A percentile compares a stretch with the other conserved stretches of the same genome.
These are phyloP conservation scores for Candida verbasci DNA, from an alignment of 805 yeast species.

Conservation along the genomic window DNA sequence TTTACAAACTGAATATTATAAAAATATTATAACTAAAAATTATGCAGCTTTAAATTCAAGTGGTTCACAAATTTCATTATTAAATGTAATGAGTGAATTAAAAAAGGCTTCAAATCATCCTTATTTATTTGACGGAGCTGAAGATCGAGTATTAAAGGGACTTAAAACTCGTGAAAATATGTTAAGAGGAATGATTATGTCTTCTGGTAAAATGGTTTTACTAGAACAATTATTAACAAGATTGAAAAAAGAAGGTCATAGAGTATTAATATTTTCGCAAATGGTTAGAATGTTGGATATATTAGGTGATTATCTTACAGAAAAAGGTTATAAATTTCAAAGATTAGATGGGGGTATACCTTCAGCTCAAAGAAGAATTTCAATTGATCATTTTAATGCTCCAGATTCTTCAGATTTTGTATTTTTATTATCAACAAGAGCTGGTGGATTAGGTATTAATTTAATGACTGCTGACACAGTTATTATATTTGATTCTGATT, in stretches of 20 bases:
- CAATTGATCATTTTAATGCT: conserved; percentile 95
- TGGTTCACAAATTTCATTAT: conserved; percentile 70
- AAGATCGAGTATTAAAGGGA: conserved; percentile 68
- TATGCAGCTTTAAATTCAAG: conserved; percentile 90
- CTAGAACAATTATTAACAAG: conserved; percentile 84
- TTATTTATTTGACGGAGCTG: conserved; percentile 89
- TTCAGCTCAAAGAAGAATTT: conserved; percentile 85
- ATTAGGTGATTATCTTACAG: conserved; percentile 84
- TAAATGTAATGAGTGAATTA: conserved; percentile 92
- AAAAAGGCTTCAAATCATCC: conserved; percentile 98
- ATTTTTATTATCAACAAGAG: conserved; percentile 88
- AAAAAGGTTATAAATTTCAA: conserved; percentile 86
- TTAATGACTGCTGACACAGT: conserved; percentile 99
- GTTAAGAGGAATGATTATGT: conserved; percentile 90
- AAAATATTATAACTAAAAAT: conserved; percentile 87
- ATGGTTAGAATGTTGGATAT: conserved; percentile 97
- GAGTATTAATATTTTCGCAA: conserved; percentile 92
- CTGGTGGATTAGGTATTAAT: conserved; percentile 98
- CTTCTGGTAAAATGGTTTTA: conserved; percentile 96
- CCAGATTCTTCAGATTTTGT: conserved; percentile 90
- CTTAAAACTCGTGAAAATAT: conserved; percentile 73
- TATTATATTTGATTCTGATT: conserved; percentile 94
- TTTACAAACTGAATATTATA: conserved; percentile 90
- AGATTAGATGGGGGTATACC: conserved; percentile 96
- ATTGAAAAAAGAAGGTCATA: conserved; percentile 87